These are phyloP conservation scores for Pouteria glomerata DNA, from an alignment of 148 eudicot species.

Conservation along the genomic window DNA sequence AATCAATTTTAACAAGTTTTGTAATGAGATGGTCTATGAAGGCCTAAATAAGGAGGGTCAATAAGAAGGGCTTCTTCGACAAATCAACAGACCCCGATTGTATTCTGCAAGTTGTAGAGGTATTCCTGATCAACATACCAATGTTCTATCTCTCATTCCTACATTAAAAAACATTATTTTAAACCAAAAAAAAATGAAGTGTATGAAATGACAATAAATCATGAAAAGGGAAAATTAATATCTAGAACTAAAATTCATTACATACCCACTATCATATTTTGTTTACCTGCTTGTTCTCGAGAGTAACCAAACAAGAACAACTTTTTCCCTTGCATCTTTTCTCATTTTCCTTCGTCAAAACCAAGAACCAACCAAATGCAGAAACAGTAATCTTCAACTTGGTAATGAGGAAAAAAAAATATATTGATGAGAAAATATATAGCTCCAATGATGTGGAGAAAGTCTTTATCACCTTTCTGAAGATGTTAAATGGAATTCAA, in stretches of 20 bases:
- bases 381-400: background rate
- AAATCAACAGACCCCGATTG: too few relatives aligned
- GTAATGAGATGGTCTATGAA: too few relatives aligned
- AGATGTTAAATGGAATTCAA: background rate
- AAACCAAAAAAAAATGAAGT: background rate
- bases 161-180: too few relatives aligned
- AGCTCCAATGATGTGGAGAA: background rate
- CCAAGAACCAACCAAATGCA: background rate
- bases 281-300: background rate
- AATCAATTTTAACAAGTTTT: too few relatives aligned
- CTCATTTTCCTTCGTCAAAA: background rate
- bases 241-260: background rate
- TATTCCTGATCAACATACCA: too few relatives aligned
- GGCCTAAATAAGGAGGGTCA: too few relatives aligned
- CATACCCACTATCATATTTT: background rate
- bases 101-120: too few relatives aligned
- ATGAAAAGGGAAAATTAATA: background rate
- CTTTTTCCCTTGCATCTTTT: too few relatives aligned
- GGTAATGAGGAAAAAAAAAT: background rate
- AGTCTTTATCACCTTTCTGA: conserved; percentile 2
- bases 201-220: background rate
- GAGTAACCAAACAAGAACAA: background rate
- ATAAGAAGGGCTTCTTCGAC: too few relatives aligned
- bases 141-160: too few relatives aligned
- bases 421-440: background rate